phyloP scores from a whole-genome alignment of 805 yeast species.

The Kodamaea jinghongensis region DNA sequence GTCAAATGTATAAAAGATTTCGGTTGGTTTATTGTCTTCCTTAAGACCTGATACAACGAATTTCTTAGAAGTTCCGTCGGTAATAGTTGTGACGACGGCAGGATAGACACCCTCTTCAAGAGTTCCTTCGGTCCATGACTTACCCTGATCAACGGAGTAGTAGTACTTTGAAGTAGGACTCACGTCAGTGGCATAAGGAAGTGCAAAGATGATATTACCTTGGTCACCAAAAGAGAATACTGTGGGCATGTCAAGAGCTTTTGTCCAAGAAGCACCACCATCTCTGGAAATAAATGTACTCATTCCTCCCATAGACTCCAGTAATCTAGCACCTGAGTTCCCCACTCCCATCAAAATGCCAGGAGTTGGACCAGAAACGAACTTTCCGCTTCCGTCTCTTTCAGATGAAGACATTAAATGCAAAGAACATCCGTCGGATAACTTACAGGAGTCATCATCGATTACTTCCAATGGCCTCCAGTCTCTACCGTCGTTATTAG shows the following conservation, averaged over 20 bases:
- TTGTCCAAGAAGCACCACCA: conserved; percentile 73
- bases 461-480: conserved; percentile 49
- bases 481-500: conserved; percentile 52
- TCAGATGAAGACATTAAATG: conserved; percentile 34
- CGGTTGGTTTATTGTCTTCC: conserved; percentile 14
- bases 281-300: conserved; percentile 67
- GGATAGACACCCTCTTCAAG: conserved; percentile 46
- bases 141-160: conserved; percentile 74
- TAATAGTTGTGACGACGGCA: conserved; percentile 48
- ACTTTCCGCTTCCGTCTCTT: conserved; percentile 40
- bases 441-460: conserved; percentile 44
- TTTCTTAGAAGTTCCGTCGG: conserved; percentile 66
- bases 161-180: conserved; percentile 30
- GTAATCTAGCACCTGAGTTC: conserved; percentile 27
- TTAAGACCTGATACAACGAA: conserved; percentile 50
- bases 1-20: conserved; percentile 44
- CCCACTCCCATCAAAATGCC: conserved; percentile 41
- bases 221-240: conserved; percentile 67
- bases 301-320: conserved; percentile 14
- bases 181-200: conserved; percentile 37
- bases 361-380: conserved; percentile 53
- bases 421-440: conserved; percentile 49
- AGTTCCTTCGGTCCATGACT: conserved; percentile 54
- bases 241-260: conserved; percentile 51
- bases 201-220: conserved; percentile 68